A percentile compares a stretch with the other conserved stretches of the same genome.
These are phyloP conservation scores for Aspergillus pseudotamarii DNA, from an alignment of 2,329 filamentous ascomycete genomes.

Conservation along the genomic window DNA sequence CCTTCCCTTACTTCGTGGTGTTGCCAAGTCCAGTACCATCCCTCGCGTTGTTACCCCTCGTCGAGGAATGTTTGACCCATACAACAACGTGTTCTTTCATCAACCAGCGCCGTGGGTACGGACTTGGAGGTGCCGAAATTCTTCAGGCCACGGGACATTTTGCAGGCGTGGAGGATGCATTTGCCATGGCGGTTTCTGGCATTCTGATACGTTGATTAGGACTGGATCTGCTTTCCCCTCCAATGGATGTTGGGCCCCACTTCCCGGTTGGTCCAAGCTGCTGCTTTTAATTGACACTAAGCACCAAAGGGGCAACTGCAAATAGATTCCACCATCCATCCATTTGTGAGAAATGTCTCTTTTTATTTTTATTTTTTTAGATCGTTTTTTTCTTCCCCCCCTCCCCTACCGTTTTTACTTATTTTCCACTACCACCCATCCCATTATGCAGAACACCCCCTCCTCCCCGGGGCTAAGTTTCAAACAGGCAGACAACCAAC, in stretches of 20 bases:
- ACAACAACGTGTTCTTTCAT: slow-evolving; percentile 17
- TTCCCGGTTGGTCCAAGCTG: slow-evolving; percentile 21
- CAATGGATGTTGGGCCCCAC: slow-evolving; percentile 18
- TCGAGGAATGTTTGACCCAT: slow-evolving; percentile 11
- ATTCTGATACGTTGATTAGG: slow-evolving; percentile 11
- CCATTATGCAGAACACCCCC: not conserved
- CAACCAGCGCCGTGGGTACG: slow-evolving; percentile 5
- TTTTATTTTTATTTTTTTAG: not conserved
- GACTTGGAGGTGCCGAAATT: slow-evolving; percentile 12
- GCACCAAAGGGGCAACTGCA: not conserved
- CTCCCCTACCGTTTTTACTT: not conserved
- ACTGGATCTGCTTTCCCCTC: slow-evolving; percentile 14
- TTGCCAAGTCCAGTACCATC: slow-evolving; percentile 9
- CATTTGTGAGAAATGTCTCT: not conserved
- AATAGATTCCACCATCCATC: no score
- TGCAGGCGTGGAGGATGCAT: slow-evolving; percentile 16
- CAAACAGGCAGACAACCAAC: slow-evolving; percentile 7
- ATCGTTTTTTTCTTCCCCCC: not conserved
- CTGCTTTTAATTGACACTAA: slow-evolving; percentile 3
- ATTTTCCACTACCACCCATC: not conserved
- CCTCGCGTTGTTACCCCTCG: slow-evolving; percentile 10
- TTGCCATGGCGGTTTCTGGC: slow-evolving; percentile 13
- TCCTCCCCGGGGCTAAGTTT: slow-evolving; percentile 1
- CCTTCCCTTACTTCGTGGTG: not conserved
- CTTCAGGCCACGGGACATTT: slow-evolving; percentile 21